phyloP scores from a whole-genome alignment of 1,139 yeast genomes.

The Taiozyma sp. region DNA sequence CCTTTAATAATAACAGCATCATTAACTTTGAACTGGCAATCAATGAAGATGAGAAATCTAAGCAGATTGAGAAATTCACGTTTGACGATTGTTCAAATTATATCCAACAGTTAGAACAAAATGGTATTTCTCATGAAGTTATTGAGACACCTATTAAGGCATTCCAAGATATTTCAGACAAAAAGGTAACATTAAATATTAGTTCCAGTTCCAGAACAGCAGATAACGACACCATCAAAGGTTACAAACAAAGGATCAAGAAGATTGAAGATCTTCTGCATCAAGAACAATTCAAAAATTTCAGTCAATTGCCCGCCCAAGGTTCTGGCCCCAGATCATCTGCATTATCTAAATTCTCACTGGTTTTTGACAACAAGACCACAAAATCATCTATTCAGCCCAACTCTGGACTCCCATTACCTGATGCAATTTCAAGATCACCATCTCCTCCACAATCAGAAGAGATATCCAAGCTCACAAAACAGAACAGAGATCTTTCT shows the following conservation, averaged over 20 bases:
- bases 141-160: constrained; percentile 40
- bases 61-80: constrained; percentile 21
- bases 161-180: constrained; percentile 37
- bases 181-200: constrained; percentile 22
- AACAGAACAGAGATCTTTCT: constrained; percentile 10
- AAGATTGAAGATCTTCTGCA: constrained; percentile 63
- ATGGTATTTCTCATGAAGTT: constrained; percentile 28
- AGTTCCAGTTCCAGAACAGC: neutral
- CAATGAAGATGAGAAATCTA: constrained; percentile 22
- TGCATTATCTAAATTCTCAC: constrained; percentile 10
- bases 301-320: constrained; percentile 50
- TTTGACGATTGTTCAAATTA: constrained; percentile 29
- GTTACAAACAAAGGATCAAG: constrained; percentile 52
- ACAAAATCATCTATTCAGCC: neutral
- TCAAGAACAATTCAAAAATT: constrained; percentile 55
- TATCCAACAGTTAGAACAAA: constrained; percentile 27
- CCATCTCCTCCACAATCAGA: constrained; percentile 9
- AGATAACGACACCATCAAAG: constrained; percentile 36
- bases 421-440: constrained; percentile 3
- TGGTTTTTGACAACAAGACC: neutral
- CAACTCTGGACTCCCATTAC: neutral
- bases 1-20: constrained; percentile 26
- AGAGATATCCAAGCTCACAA: constrained; percentile 6
- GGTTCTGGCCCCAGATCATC: constrained; percentile 6
- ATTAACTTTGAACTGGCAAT: constrained; percentile 40